These are phyloP conservation scores for Mucor plumbeus DNA, from an alignment of 371 early-diverging fungal genomes.

Conservation along the genomic window DNA sequence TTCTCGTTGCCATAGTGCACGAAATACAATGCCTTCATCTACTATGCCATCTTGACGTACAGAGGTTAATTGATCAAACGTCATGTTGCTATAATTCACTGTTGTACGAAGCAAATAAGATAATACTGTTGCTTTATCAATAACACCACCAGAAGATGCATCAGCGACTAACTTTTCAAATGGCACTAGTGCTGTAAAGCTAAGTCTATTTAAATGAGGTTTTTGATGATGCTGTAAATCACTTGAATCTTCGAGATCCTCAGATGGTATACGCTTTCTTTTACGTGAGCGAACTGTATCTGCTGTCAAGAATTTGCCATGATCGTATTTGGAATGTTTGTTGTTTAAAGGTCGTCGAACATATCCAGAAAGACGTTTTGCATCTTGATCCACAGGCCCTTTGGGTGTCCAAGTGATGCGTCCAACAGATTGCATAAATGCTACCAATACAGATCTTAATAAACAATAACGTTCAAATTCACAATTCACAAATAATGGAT, in stretches of 20 bases:
- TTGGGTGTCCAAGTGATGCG: slow-evolving; percentile 46
- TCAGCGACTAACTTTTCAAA: slow-evolving; percentile 47
- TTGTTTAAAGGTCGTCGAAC: slow-evolving; percentile 26
- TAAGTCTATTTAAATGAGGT: slow-evolving; percentile 26
- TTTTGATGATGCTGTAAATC: background rate
- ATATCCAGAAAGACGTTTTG: slow-evolving; percentile 51
- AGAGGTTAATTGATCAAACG: slow-evolving; percentile 50
- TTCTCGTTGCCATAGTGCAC: slow-evolving; percentile 57
- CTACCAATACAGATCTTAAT: slow-evolving; percentile 35
- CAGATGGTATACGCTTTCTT: slow-evolving; percentile 48
- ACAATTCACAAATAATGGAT: slow-evolving; percentile 41
- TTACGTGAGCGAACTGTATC: slow-evolving; percentile 36
- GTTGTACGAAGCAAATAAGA: slow-evolving; percentile 49
- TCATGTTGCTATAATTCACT: slow-evolving; percentile 55
- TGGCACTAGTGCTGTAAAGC: slow-evolving; percentile 47
- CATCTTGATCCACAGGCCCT: slow-evolving; percentile 49
- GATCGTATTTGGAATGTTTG: background rate
- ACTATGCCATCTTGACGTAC: slow-evolving; percentile 54
- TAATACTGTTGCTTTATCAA: slow-evolving; percentile 52
- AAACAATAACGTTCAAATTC: slow-evolving; percentile 51
- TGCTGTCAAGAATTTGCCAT: slow-evolving; percentile 21
- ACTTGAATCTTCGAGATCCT: slow-evolving; percentile 28
- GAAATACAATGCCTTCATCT: slow-evolving; percentile 52
- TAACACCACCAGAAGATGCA: slow-evolving; percentile 49
- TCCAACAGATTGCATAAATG: slow-evolving; percentile 52